Evolutionary conservation across 768 basidiomycete genomes (phyloP).

Genomic region (Fistulinella prunicolor): DNA sequence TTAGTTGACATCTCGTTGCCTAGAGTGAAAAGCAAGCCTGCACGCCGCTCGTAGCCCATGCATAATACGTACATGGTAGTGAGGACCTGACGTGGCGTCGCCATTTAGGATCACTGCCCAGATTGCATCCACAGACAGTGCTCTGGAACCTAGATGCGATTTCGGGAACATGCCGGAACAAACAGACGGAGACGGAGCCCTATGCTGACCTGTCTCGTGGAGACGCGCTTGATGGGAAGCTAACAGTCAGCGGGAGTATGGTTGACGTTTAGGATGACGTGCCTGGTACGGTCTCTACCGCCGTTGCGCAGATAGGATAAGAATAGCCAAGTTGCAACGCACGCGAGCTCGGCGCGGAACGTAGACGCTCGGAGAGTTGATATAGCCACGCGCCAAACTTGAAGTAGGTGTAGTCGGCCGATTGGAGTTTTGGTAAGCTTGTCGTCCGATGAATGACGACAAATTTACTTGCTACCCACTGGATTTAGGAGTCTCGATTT

Average conservation of each 20-base stretch:
- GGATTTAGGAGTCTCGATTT: background rate
- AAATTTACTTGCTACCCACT: too few species aligned
- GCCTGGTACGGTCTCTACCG: background rate
- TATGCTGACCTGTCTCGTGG: background rate
- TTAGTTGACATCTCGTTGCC: too few species aligned
- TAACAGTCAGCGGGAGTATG: too few species aligned
- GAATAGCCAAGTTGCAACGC: background rate
- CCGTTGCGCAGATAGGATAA: background rate
- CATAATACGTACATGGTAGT: too few species aligned
- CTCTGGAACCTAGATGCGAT: background rate
- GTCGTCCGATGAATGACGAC: too few species aligned
- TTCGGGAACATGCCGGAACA: background rate
- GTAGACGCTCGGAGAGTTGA: background rate
- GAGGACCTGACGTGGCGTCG: too few species aligned
- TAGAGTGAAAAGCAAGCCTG: too few species aligned
- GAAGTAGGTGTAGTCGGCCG: background rate
- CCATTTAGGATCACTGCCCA: too few species aligned
- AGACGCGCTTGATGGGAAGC: slow-evolving; percentile 1
- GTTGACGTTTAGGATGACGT: background rate
- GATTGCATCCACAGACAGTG: too few species aligned
- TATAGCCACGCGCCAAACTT: background rate
- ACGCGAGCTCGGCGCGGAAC: slow-evolving; percentile 7
- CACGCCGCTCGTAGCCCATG: too few species aligned
- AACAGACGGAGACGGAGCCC: background rate
- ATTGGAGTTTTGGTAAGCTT: too few species aligned